These are phyloP conservation scores for Thalia dealbata DNA, from an alignment of 176 grass and related monocot genomes.

Conservation along the genomic window DNA sequence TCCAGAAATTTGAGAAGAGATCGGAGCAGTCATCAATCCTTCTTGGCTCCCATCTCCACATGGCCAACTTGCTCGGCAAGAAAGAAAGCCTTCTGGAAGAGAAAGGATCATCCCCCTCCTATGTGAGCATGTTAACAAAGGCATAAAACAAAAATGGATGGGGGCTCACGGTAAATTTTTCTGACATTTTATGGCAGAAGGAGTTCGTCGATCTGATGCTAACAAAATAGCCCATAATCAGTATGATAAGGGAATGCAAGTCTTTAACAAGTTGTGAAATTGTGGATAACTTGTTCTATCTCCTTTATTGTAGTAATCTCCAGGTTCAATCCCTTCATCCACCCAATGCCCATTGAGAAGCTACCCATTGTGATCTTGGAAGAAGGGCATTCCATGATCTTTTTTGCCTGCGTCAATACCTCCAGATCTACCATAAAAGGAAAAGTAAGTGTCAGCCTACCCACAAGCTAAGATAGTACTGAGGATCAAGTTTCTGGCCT, in stretches of 20 bases:
- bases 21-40: not conserved
- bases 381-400: conserved; percentile 38
- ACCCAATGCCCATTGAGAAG: conserved; percentile 54
- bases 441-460: conserved; percentile 15
- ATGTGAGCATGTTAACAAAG: not conserved
- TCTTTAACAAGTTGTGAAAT: conserved; percentile 30
- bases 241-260: conserved; percentile 66
- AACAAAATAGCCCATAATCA: conserved; percentile 60
- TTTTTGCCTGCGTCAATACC: conserved; percentile 9
- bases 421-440: conserved; percentile 18
- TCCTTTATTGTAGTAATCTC: conserved; percentile 80
- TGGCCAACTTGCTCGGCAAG: not conserved
- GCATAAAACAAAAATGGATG: not conserved
- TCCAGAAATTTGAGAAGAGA: not conserved
- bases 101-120: not conserved
- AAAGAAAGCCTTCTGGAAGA: not conserved
- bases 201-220: conserved; percentile 53
- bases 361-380: conserved; percentile 77
- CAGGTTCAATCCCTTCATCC: conserved; percentile 58
- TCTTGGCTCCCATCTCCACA: not conserved
- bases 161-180: not conserved
- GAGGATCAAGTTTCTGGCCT: not conserved
- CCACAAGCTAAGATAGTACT: not conserved
- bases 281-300: conserved; percentile 46
- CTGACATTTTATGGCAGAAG: not conserved